Evolutionary conservation across 768 basidiomycete species (phyloP), one percentile per base, ranked within the genome.

Genomic region (Collybia sp.): DNA sequence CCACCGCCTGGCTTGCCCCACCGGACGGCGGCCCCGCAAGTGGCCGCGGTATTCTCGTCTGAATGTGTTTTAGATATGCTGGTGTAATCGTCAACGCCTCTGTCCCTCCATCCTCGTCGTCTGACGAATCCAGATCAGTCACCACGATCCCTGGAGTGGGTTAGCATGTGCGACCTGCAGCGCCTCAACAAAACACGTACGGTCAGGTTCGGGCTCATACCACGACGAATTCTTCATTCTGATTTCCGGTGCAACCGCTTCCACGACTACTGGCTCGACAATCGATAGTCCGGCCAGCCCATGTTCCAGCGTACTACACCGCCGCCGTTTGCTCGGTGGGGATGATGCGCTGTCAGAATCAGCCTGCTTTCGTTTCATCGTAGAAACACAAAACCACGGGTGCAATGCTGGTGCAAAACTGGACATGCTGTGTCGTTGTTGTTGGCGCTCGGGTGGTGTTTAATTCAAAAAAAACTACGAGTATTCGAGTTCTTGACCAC

Each of bases 161-260:
- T 40, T 31, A n/a, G 37, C 18, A 48, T 46, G 35, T 46, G 37
- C 48, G 16, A 17, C 15, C 16, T 30, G 19, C 43, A 20, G 32
- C 12, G 40, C 51, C 12, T 15, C 34, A 30, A n/a, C n/a, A 52
- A 30, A 31, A 43, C 30, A 73, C 82, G 54, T 62, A 88, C 87
- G 68, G 58, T 85, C 77, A 52, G 76, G 81, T 56, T 85, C 85
- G 4, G 78, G 73, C 58, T 84, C 83, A 56, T 82, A 85, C 81
- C 82, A 85, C 25, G 80, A 77, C 8, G 71, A 70, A 8, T 60
- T 54, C 49, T 78, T 80, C 86, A 89, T 89, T 39, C 71, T 75
- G 2, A 81, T 67, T 45, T 88, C 85, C 15, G 66, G 73, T 8
- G 66, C 54, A 13, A 53, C 43, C 0, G 64, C 62, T 43, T 78